A percentile compares a stretch with the other conserved stretches of the same genome.
Evolutionary conservation across 2,329 filamentous ascomycete genomes (phyloP).

Genomic region (Fusarium burgessii): DNA sequence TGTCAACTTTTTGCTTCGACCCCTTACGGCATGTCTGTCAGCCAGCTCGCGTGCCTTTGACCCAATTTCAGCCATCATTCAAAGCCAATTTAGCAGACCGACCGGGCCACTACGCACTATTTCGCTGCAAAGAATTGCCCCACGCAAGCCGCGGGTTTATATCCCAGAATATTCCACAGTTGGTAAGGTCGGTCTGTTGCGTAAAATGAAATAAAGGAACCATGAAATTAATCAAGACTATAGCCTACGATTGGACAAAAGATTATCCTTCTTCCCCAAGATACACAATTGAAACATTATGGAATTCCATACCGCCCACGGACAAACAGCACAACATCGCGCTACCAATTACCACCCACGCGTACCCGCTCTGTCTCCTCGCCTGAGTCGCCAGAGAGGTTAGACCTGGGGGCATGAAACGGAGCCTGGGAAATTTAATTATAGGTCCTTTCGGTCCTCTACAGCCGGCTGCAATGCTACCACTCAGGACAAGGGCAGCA

Average conservation of each 20-base stretch:
- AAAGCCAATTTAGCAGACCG: constrained; percentile 30
- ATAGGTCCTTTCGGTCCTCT: constrained; percentile 25
- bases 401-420: constrained; percentile 26
- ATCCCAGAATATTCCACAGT: background rate
- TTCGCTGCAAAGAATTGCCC: constrained; percentile 18
- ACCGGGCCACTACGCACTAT: constrained; percentile 18
- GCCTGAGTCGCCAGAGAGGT: constrained; percentile 31
- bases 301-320: background rate
- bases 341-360: constrained; percentile 8
- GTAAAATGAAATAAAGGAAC: background rate
- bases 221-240: background rate
- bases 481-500: constrained; percentile 25
- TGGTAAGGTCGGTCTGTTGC: background rate
- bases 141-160: constrained; percentile 29
- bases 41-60: constrained; percentile 35
- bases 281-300: background rate
- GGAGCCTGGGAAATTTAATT: constrained; percentile 43
- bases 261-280: background rate
- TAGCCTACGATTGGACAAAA: background rate
- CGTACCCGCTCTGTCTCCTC: constrained; percentile 35
- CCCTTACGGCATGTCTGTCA: constrained; percentile 6
- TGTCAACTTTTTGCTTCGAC: constrained; percentile 13
- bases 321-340: constrained; percentile 11
- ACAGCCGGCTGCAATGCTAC: background rate
- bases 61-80: constrained; percentile 32